phyloP scores from a whole-genome alignment of 2,329 filamentous ascomycete species.

The Tetracladium maxilliforme region DNA sequence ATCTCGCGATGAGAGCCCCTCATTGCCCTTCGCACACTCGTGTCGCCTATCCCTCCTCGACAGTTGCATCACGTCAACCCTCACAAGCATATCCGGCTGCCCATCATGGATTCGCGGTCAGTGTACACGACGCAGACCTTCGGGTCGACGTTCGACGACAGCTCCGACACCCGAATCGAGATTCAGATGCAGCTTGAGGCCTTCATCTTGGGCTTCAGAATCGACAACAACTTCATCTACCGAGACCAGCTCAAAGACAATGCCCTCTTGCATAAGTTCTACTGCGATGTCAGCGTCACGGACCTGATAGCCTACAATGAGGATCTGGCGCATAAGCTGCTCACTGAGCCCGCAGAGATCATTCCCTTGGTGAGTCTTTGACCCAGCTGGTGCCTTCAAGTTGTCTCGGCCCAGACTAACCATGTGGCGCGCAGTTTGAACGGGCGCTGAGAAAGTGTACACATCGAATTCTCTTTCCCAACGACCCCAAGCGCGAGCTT shows the following conservation, averaged over 20 bases:
- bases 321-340: slow-evolving; percentile 79
- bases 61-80: too few species aligned
- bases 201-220: slow-evolving; percentile 85
- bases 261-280: slow-evolving; percentile 85
- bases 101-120: slow-evolving; percentile 70
- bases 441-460: slow-evolving; percentile 80
- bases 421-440: slow-evolving; percentile 87
- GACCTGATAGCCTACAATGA: slow-evolving; percentile 95
- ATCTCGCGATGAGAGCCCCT: too few species aligned
- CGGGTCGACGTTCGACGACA: slow-evolving; percentile 48
- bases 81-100: too few species aligned
- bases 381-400: neutral
- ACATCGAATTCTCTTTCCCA: slow-evolving; percentile 81
- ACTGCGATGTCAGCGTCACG: slow-evolving; percentile 89
- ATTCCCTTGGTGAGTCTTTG: slow-evolving; percentile 63
- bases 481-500: slow-evolving; percentile 49
- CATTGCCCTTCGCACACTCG: neutral
- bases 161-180: slow-evolving; percentile 54
- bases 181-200: slow-evolving; percentile 70
- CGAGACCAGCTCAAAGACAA: slow-evolving; percentile 95
- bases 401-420: slow-evolving; percentile 3
- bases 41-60: neutral
- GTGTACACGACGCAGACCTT: slow-evolving; percentile 78
- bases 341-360: slow-evolving; percentile 80
- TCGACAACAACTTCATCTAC: slow-evolving; percentile 93